Base-by-base conservation (phyloP, 352 stramenopile species). In the Phytophthora melonis region DNA sequence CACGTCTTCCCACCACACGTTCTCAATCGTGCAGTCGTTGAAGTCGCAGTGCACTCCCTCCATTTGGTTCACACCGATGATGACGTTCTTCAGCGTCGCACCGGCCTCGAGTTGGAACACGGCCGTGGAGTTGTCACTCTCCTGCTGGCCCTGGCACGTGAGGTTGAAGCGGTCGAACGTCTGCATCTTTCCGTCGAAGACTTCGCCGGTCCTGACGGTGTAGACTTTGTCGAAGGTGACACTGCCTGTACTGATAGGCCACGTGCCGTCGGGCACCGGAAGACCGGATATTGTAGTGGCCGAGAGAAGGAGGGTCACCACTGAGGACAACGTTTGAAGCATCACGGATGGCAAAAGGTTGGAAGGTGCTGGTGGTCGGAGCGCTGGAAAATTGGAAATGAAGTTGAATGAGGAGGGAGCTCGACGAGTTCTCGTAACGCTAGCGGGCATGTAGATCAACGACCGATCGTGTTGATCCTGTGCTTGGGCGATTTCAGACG, bases 81-180 rank as follows among this genome's bases (percentile, higher is more conserved):
- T 90, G n/a, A 68, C 83, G 58, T 90, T 88, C 63, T 82, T 81
- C 19, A 90, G 77, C 9, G 78, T 89, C 1, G 72, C 82, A n/a
- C 72, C 74, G 0, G 80, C 19, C 47, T 88, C 71, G n/a, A 91
- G 32, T 19, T 77, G n/a, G 63, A 91, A 91, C 13, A 86, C 71
- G 3, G 73, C 73, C 2, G 68, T 81, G 16, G 56, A 68, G 8
- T 58, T 61, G 4, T 59, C 61, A 23, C 72, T 79, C 36, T 86
- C 76, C 47, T 63, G 66, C 25, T 86, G 75, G 1, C 73, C 79
- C 1, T 75, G 30, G 52, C 83, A 91, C 32, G 58, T 78, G 50
- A 87, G 72, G 58, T 88, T 66, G 21, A 70, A 77, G 13, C 70
- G 70, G 32, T 73, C 55, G 54, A 59, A 77, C 3, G 70, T 77